Evolutionary conservation across 2,329 filamentous ascomycete genomes (phyloP).

Genomic region (Botrytis pseudocinerea): DNA sequence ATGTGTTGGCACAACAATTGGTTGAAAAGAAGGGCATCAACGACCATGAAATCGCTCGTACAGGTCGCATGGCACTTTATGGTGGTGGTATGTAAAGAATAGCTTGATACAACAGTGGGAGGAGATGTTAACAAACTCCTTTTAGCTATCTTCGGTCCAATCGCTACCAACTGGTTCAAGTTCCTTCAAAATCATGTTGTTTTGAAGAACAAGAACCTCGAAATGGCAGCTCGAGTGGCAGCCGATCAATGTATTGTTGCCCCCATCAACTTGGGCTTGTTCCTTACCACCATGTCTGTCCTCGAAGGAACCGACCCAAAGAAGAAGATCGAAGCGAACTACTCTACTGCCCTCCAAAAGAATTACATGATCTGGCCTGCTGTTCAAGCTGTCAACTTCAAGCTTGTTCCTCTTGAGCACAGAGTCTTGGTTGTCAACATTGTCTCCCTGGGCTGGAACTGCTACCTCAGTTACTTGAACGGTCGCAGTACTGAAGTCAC

Average conservation of each 20-base stretch:
- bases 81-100: slow-evolving; percentile 55
- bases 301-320: slow-evolving; percentile 60
- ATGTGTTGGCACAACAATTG: slow-evolving; percentile 85
- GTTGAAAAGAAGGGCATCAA: slow-evolving; percentile 78
- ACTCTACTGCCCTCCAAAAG: slow-evolving; percentile 60
- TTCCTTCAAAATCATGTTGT: slow-evolving; percentile 65
- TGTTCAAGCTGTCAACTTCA: slow-evolving; percentile 70
- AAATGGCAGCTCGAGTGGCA: slow-evolving; percentile 63
- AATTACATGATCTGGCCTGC: slow-evolving; percentile 72
- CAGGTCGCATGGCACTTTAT: slow-evolving; percentile 77
- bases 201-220: slow-evolving; percentile 55
- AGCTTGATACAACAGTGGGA: not conserved
- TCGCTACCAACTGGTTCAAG: slow-evolving; percentile 69
- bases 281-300: slow-evolving; percentile 68
- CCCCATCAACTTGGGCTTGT: slow-evolving; percentile 62
- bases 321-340: slow-evolving; percentile 62
- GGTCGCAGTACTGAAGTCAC: slow-evolving; percentile 20
- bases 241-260: slow-evolving; percentile 68
- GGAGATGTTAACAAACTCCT: slow-evolving; percentile 5
- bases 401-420: slow-evolving; percentile 67
- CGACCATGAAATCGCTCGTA: slow-evolving; percentile 73
- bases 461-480: slow-evolving; percentile 44
- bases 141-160: slow-evolving; percentile 66
- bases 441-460: slow-evolving; percentile 59
- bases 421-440: slow-evolving; percentile 71